Evolutionary conservation across 2,329 filamentous ascomycete genomes (phyloP).

Genomic region (Penicillium sp.): DNA sequence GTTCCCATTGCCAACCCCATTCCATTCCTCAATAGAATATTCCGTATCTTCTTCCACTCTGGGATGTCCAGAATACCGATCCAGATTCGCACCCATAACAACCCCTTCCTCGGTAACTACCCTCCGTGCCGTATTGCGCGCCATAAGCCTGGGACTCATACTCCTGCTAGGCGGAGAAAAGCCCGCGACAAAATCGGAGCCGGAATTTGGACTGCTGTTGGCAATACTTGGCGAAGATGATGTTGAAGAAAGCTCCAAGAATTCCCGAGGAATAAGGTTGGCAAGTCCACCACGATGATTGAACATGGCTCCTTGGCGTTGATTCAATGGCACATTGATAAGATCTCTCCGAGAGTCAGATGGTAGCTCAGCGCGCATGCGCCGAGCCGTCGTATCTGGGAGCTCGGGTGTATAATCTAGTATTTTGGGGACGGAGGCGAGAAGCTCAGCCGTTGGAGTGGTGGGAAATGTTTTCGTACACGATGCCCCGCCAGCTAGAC

Average conservation of each 20-base stretch:
- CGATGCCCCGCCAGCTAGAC: not conserved
- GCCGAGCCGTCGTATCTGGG: conserved; percentile 30
- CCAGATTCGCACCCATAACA: conserved; percentile 28
- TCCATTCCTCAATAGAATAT: not conserved
- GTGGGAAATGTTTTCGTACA: not conserved
- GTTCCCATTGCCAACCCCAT: not conserved
- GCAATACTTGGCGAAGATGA: not conserved
- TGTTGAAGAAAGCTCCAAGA: not conserved
- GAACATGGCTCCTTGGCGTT: conserved; percentile 3
- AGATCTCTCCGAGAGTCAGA: conserved; percentile 26
- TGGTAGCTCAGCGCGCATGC: conserved; percentile 27
- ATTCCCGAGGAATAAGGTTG: not conserved
- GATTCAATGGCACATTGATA: conserved; percentile 26
- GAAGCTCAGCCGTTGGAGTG: conserved; percentile 1
- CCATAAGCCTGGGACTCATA: not conserved
- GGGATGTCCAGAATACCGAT: conserved; percentile 1
- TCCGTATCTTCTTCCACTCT: not conserved
- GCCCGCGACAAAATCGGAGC: not conserved
- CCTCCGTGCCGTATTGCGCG: not conserved
- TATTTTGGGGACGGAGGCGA: not conserved
- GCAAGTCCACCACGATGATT: not conserved
- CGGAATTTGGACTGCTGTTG: not conserved
- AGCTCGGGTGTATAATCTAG: conserved; percentile 24
- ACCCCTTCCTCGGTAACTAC: conserved; percentile 30
- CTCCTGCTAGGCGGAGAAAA: not conserved